phyloP scores from a whole-genome alignment of 2,329 filamentous ascomycete species.

The Cladophialophora exuberans region DNA sequence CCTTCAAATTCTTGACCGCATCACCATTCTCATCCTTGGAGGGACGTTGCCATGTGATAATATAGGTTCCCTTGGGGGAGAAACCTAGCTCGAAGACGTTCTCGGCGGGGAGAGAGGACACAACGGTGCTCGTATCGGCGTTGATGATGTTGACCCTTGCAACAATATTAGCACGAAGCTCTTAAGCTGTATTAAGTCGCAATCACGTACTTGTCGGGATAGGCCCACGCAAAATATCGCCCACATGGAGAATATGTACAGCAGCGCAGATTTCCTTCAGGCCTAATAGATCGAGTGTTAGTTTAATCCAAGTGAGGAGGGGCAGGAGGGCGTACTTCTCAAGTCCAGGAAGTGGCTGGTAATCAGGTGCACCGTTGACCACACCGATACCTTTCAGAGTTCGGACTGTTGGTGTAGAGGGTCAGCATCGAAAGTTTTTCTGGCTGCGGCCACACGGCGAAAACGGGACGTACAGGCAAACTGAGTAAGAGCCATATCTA shows the following conservation, averaged over 20 bases:
- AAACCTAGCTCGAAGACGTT: constrained; percentile 96
- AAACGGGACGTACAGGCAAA: constrained; percentile 70
- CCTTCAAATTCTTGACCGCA: constrained; percentile 93
- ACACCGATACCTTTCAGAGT: constrained; percentile 96
- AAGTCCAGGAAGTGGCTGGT: constrained; percentile 83
- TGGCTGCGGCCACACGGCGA: not conserved
- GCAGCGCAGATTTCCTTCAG: constrained; percentile 92
- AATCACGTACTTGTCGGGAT: constrained; percentile 66
- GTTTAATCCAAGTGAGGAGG: constrained; percentile 7
- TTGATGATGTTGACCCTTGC: constrained; percentile 79
- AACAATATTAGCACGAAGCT: constrained; percentile 4
- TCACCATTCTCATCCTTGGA: constrained; percentile 92
- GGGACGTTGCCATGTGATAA: constrained; percentile 96
- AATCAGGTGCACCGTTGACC: constrained; percentile 87
- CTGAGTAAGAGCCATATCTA: constrained; percentile 83
- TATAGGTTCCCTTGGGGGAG: constrained; percentile 86
- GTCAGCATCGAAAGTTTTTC: constrained; percentile 17
- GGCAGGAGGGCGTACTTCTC: constrained; percentile 48
- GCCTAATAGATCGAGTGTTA: constrained; percentile 54
- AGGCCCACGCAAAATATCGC: constrained; percentile 94
- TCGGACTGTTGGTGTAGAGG: constrained; percentile 61
- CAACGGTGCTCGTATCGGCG: constrained; percentile 71
- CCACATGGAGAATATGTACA: constrained; percentile 95
- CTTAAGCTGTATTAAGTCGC: not conserved
- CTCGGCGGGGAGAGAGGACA: constrained; percentile 74